Evolutionary conservation across 78 protist species (phyloP).

Genomic region (Carpediemonas membranifera): DNA sequence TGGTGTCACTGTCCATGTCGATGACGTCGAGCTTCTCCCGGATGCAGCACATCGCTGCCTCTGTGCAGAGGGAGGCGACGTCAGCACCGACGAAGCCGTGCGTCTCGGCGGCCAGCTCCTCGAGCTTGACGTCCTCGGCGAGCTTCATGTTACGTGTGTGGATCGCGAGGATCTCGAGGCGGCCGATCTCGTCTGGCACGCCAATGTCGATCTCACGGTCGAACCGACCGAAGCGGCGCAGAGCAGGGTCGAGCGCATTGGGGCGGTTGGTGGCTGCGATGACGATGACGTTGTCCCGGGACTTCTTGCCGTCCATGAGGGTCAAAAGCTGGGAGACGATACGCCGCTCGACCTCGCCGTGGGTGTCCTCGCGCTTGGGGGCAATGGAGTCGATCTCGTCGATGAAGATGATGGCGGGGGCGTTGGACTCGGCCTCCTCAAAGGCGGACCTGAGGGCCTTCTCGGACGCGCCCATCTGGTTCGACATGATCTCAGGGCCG

Average conservation of each 20-base stretch:
- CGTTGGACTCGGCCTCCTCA: conserved; percentile 98
- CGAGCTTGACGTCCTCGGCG: conserved; percentile 93
- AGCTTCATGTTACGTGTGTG: conserved; percentile 99
- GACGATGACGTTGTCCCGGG: conserved; percentile 86
- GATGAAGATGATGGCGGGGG: conserved; percentile 79
- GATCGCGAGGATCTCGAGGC: conserved; percentile 89
- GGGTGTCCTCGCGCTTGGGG: conserved; percentile 97
- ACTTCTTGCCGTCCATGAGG: conserved; percentile 95
- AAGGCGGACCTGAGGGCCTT: conserved; percentile 94
- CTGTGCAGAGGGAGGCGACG: conserved; percentile 91
- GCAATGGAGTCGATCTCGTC: conserved; percentile 99
- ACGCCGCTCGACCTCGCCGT: conserved; percentile 99
- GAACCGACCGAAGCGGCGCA: conserved; percentile 97
- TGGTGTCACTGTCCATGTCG: conserved; percentile 95
- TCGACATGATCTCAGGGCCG: conserved; percentile 98
- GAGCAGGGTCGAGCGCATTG: conserved; percentile 96
- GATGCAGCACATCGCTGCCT: conserved; percentile 93
- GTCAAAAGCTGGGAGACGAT: conserved; percentile 98
- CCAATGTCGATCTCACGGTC: conserved; percentile 87
- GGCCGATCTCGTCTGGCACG: conserved; percentile 15
- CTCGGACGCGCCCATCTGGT: conserved; percentile 97
- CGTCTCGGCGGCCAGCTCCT: conserved; percentile 71
- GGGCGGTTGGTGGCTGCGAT: conserved; percentile 99
- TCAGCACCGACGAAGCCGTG: conserved; percentile 99
- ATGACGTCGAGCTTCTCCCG: conserved; percentile 98